These are phyloP conservation scores for Detonula confervacea DNA, from an alignment of 352 stramenopile species.

Conservation along the genomic window DNA sequence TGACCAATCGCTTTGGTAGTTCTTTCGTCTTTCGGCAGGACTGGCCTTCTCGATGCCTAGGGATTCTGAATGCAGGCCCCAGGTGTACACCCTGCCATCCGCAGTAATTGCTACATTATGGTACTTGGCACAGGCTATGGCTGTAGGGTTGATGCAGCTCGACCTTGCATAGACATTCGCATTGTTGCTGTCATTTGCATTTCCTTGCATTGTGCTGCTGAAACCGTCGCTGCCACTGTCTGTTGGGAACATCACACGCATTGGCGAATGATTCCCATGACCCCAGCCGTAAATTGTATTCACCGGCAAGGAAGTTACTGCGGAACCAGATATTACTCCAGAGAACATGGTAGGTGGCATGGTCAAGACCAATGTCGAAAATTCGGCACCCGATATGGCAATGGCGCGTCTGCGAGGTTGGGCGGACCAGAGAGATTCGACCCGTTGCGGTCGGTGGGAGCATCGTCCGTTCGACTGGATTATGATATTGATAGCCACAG, in stretches of 20 bases:
- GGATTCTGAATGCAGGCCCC: slow-evolving; percentile 76
- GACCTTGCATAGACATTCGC: slow-evolving; percentile 24
- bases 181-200: background rate
- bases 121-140: slow-evolving; percentile 79
- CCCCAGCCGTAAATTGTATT: slow-evolving; percentile 83
- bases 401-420: slow-evolving; percentile 60
- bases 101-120: slow-evolving; percentile 77
- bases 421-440: slow-evolving; percentile 72
- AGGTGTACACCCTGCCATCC: slow-evolving; percentile 81
- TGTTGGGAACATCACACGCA: slow-evolving; percentile 66
- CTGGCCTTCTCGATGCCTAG: slow-evolving; percentile 51
- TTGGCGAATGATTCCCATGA: slow-evolving; percentile 77
- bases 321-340: too few species aligned
- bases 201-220: slow-evolving; percentile 4
- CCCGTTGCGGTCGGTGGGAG: slow-evolving; percentile 57
- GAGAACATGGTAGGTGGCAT: slow-evolving; percentile 41
- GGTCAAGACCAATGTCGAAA: slow-evolving; percentile 78
- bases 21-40: slow-evolving; percentile 8
- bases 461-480: slow-evolving; percentile 21
- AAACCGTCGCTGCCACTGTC: slow-evolving; percentile 13
- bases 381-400: slow-evolving; percentile 74
- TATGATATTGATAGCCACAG: too few species aligned
- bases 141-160: slow-evolving; percentile 70
- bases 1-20: slow-evolving; percentile 22
- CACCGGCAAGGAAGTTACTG: slow-evolving; percentile 53